Conservation (phyloP, 441 rosid species). For the Hypseocharis bilobata region DNA sequence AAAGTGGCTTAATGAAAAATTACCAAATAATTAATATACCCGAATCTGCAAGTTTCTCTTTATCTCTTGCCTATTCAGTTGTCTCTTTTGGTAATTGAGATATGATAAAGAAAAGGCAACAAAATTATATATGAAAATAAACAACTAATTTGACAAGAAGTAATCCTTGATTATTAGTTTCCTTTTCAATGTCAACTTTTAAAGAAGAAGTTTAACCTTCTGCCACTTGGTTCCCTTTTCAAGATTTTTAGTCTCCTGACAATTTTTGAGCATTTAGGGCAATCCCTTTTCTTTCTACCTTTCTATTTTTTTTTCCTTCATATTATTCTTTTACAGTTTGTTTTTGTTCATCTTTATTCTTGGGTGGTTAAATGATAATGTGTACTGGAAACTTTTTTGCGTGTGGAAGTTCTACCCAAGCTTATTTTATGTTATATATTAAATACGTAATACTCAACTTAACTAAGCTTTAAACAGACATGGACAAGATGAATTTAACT, state of each 20-base stretch:
- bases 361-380: conserved; percentile 1
- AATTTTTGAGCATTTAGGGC: background rate
- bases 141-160: background rate
- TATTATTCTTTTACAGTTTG: background rate
- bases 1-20: conserved; percentile 49
- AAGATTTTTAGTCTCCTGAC: background rate
- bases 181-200: background rate
- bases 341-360: background rate
- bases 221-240: background rate
- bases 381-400: too few species aligned
- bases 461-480: background rate
- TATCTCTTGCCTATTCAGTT: background rate
- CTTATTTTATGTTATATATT: background rate
- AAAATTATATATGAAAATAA: background rate
- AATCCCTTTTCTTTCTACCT: background rate
- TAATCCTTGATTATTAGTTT: background rate
- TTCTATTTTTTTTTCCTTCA: background rate
- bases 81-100: background rate
- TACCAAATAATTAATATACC: conserved; percentile 22
- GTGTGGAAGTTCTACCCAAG: background rate
- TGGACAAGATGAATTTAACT: background rate
- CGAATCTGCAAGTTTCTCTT: conserved; percentile 3
- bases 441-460: background rate
- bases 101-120: background rate
- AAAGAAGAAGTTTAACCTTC: background rate